Conservation (phyloP, 352 stramenopile genomes). For the Paralagenidium karlingii region DNA sequence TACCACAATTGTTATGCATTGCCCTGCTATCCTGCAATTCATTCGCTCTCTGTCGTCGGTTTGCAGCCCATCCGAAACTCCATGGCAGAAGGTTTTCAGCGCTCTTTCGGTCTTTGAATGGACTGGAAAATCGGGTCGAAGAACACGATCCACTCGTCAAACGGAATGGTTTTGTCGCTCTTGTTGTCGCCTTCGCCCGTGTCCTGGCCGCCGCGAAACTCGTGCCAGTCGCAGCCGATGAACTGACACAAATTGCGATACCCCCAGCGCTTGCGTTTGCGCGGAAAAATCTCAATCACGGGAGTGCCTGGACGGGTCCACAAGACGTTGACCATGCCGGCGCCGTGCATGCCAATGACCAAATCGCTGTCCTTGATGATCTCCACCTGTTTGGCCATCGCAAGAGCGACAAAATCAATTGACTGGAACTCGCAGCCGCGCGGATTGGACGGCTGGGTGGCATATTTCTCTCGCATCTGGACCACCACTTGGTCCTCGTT, state of each 20-base stretch:
- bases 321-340: constrained; percentile 62
- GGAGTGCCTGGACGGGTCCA: constrained; percentile 30
- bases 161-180: constrained; percentile 45
- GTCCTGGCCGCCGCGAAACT: constrained; percentile 13
- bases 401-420: constrained; percentile 52
- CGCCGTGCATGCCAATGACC: constrained; percentile 74
- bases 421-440: constrained; percentile 16
- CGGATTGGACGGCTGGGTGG: not conserved
- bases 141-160: constrained; percentile 37
- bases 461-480: constrained; percentile 16
- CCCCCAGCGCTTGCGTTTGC: constrained; percentile 31
- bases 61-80: too few relatives aligned
- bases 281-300: constrained; percentile 68
- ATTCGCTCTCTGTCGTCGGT: too few relatives aligned
- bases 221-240: constrained; percentile 47
- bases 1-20: too few relatives aligned
- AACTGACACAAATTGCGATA: constrained; percentile 72
- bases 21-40: too few relatives aligned
- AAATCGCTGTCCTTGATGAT: constrained; percentile 52
- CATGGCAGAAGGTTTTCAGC: too few relatives aligned
- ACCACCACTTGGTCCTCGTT: constrained; percentile 45
- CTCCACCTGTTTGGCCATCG: constrained; percentile 52
- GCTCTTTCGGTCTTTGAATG: too few relatives aligned
- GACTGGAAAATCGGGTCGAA: constrained; percentile 30
- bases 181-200: constrained; percentile 33